Evolutionary conservation across 2,329 filamentous ascomycete genomes (phyloP), one percentile per base, ranked within the genome.

Genomic region (Ilyonectria sp.): DNA sequence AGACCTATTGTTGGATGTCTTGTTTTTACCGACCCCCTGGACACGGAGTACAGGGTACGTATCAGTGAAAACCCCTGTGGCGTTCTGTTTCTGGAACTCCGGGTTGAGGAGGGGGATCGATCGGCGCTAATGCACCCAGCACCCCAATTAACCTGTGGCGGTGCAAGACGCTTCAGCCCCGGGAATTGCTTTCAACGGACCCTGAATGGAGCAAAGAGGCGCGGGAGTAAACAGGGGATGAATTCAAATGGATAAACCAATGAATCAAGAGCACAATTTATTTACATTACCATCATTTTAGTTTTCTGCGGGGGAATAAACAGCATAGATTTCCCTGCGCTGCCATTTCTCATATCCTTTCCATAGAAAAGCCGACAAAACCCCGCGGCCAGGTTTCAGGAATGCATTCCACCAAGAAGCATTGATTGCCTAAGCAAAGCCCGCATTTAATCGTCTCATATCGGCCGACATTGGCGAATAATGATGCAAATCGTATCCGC

Each of bases 51-150:
- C 63, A 66, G 50, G 50, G 46, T 56, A 60, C 60, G 55, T 64
- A 60, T 55, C 55, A 55, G 60, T 21, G 3, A 33, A 44, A 59
- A 61, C 63, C 67, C 63, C 63, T 67, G 60, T 67, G 67, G 67
- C 64, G 67, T 47, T 65, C 46, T 47, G 57, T 47, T 76, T 77
- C 75, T 77, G 74, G 71, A 75, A 74, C 63, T 71, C 40, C 33
- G 59, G 60, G 71, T 67, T 63, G 69, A 68, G 63, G 67, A 60
- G 54, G 58, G 63, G 59, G 65, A 67, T 69, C 64, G 77, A 79
- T 79, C 78, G 78, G 66, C 79, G 78, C 79, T 80, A 80, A 80
- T 79, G 78, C 78, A 76, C 66, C 52, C 50, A 43, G 40, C 65
- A 73, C 61, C 73, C 71, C 49, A 49, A 69, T 61, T 47, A 68